Evolutionary conservation across 164 flowering plant genomes (phyloP).

Genomic region (Houttuynia cordata): DNA sequence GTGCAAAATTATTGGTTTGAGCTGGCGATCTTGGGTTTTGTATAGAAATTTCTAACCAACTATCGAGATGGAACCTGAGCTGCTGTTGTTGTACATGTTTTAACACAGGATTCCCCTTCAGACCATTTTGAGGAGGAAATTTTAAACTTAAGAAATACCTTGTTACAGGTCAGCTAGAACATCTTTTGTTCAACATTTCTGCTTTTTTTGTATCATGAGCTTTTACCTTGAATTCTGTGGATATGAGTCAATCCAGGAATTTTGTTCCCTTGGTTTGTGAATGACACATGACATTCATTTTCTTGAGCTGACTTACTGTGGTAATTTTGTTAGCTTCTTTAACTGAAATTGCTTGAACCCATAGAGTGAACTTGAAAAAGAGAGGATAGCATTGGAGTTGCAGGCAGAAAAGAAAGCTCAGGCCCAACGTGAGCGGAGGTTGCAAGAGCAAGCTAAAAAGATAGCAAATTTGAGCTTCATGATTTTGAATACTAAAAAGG

Average conservation of each 20-base stretch:
- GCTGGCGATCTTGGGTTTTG: neutral
- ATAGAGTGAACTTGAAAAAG: conserved; percentile 91
- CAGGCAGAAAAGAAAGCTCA: conserved; percentile 94
- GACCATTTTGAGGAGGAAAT: conserved; percentile 89
- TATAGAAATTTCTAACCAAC: neutral
- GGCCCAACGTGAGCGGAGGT: conserved; percentile 62
- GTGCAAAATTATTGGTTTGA: conserved; percentile 74
- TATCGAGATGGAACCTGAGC: neutral
- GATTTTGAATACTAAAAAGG: conserved; percentile 64
- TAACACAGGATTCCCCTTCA: conserved; percentile 63
- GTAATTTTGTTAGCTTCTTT: too few relatives aligned
- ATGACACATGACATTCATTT: neutral
- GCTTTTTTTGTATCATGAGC: too few relatives aligned
- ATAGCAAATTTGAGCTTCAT: conserved; percentile 85
- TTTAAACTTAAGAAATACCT: conserved; percentile 70
- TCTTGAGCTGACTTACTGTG: neutral
- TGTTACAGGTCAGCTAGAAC: conserved; percentile 49
- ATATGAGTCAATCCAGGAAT: too few relatives aligned
- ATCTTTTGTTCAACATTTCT: neutral
- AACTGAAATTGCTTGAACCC: conserved; percentile 2
- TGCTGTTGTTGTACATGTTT: neutral
- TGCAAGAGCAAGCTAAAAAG: conserved; percentile 81
- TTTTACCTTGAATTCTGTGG: too few relatives aligned
- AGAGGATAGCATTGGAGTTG: conserved; percentile 84
- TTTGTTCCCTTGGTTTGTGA: too few relatives aligned